Evolutionary conservation across 495 filamentous ascomycete species (phyloP).

Genomic region (Aspergillus kassunensis): DNA sequence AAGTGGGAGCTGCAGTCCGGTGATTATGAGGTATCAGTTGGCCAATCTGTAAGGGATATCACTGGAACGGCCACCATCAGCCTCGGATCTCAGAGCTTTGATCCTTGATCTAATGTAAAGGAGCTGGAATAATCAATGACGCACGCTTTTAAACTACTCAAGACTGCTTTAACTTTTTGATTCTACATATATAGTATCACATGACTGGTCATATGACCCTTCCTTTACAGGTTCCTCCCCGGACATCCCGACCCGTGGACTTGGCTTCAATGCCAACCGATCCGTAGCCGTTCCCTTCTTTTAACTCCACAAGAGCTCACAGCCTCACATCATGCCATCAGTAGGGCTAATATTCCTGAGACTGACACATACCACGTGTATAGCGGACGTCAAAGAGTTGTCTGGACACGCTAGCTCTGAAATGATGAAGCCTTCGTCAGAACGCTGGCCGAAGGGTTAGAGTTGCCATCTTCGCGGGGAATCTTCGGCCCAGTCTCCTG

Average conservation of each 20-base stretch:
- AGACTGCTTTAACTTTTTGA: no score
- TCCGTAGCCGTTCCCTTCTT: no score
- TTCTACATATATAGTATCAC: no score
- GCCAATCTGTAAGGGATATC: conserved; percentile 5
- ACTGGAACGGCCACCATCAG: background rate
- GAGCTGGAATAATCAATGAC: background rate
- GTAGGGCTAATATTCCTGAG: background rate
- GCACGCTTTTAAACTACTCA: no score
- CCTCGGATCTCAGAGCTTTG: background rate
- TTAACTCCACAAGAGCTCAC: no score
- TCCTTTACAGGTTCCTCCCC: background rate
- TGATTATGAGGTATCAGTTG: conserved; percentile 1
- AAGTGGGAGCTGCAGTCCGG: conserved; percentile 1
- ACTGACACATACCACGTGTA: background rate
- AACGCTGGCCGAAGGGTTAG: background rate
- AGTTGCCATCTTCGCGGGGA: background rate
- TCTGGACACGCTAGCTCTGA: background rate
- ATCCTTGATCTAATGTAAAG: background rate
- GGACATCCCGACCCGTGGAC: background rate
- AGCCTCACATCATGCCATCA: background rate
- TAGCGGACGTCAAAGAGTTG: background rate
- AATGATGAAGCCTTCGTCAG: background rate
- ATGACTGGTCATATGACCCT: no score
- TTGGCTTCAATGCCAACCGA: background rate
- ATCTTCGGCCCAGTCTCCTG: background rate